Percentiles rank a stretch among this genome's conserved stretches.
Conservation (phyloP, 345 rosid genomes). For the Moricandia arvensis region DNA sequence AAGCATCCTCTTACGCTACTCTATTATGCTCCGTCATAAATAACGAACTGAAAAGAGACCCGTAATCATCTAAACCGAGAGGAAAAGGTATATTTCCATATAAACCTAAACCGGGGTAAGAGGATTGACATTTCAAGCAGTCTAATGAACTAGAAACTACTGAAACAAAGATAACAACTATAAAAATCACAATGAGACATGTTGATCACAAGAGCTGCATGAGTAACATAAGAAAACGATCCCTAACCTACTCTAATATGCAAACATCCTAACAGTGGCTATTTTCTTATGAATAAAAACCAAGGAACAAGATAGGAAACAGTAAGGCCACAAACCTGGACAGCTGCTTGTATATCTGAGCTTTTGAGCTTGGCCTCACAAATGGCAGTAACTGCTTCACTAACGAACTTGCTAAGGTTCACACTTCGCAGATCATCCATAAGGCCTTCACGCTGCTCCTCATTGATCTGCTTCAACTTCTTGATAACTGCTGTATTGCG, state of each 20-base stretch:
- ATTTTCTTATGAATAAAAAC: too few relatives aligned
- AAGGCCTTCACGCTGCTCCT: slow-evolving; percentile 86
- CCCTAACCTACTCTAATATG: background rate
- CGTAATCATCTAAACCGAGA: background rate
- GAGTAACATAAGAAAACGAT: background rate
- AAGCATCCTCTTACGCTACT: background rate
- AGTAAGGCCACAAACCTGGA: slow-evolving; percentile 66
- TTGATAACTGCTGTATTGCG: slow-evolving; percentile 95
- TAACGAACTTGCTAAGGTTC: slow-evolving; percentile 68
- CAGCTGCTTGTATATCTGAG: slow-evolving; percentile 94
- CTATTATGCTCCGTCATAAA: background rate
- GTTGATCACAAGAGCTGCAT: background rate
- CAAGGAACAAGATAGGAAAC: background rate
- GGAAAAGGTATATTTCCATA: background rate
- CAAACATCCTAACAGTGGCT: too few relatives aligned
- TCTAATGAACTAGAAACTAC: background rate
- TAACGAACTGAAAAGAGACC: slow-evolving; percentile 1
- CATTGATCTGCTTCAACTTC: slow-evolving; percentile 90
- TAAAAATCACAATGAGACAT: background rate
- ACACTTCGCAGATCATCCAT: slow-evolving; percentile 87
- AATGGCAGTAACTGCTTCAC: slow-evolving; percentile 91
- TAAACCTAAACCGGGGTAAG: background rate
- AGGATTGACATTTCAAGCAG: background rate
- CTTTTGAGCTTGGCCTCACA: slow-evolving; percentile 97
- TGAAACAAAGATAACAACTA: background rate